Base-by-base conservation (phyloP, 768 basidiomycete genomes). In the Macrocybe gigantea region DNA sequence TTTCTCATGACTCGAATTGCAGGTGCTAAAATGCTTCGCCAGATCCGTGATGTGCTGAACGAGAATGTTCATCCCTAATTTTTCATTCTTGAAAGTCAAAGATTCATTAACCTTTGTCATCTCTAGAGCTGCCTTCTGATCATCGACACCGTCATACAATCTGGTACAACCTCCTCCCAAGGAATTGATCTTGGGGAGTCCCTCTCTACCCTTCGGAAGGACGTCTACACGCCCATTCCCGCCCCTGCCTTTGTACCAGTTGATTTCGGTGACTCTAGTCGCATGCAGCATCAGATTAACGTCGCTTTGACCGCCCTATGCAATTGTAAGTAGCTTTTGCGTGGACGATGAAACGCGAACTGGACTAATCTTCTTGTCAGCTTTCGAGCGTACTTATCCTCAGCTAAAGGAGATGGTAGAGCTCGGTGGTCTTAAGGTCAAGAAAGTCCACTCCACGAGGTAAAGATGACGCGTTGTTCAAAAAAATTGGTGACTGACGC, bases 391-490 rank as follows among this genome's bases (percentile, higher is more conserved):
- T 11, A 68, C 67, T 11, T 56, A 64, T 30, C 65, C 67, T 30
- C 64, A 70, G 41, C 55, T 70, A 10, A 51, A 62, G 35, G 65
- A 70, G 48, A 67, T 70, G 67, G 65, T 70, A 12, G 60, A 64
- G 43, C 53, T 64, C 12, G 61, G 60, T 14, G 65, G 65, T 3
- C 56, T 70, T 46, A 67, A 64, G 50, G 58, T 70, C 38, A 68
- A 64, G 60, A 66, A 65, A 47, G 61, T 68, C 41, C 54, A 67
- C 49, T 65, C 65, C n/a, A 70, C 68, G 6, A 63, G 67, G 68
- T 67, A 33, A 22, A 15, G 65, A 55, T 7, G 13, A 12, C 33
- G 14, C 36, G 7, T 12, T 34, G 6, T 34, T 38, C 6, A 34
- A n/a, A 11, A 32, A n/a, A 36, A 1, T 39, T 9, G 13, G 29